Conservation (phyloP, 805 yeast genomes). For the Kodamaea restingae region DNA sequence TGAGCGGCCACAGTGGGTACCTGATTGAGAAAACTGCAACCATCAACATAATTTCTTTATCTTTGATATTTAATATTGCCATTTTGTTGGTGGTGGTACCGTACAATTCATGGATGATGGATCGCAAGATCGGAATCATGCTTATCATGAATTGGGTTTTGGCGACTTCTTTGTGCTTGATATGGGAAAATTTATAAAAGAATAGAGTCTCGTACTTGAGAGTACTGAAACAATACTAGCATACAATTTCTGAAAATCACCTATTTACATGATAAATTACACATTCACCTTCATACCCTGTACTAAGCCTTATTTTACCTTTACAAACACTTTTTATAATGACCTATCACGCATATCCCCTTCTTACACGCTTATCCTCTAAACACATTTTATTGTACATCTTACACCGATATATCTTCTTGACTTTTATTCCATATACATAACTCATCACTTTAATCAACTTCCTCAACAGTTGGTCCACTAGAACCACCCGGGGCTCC, state of each 20-base stretch:
- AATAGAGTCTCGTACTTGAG: background rate
- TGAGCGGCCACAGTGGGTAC: conserved; percentile 15
- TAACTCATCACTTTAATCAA: conserved; percentile 23
- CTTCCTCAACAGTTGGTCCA: conserved; percentile 43
- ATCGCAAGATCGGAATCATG: conserved; percentile 28
- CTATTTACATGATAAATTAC: too few relatives aligned
- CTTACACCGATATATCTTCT: too few relatives aligned
- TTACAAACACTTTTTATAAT: too few relatives aligned
- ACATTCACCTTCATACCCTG: too few relatives aligned
- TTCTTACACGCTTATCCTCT: background rate
- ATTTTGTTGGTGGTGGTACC: conserved; percentile 19
- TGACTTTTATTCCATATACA: too few relatives aligned
- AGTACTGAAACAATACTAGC: background rate
- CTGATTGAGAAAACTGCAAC: conserved; percentile 18
- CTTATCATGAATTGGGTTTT: conserved; percentile 30
- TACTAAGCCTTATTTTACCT: too few relatives aligned
- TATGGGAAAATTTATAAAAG: conserved; percentile 16
- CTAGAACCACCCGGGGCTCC: conserved; percentile 17
- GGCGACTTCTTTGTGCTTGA: conserved; percentile 23
- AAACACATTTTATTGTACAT: background rate
- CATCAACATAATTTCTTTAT: conserved; percentile 17
- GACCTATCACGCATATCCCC: background rate
- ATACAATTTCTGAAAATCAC: too few relatives aligned
- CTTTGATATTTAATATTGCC: conserved; percentile 20
- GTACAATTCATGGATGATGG: conserved; percentile 28